Evolutionary conservation across 163 green algal genomes (phyloP).

Genomic region (Scenedesmus sp.): DNA sequence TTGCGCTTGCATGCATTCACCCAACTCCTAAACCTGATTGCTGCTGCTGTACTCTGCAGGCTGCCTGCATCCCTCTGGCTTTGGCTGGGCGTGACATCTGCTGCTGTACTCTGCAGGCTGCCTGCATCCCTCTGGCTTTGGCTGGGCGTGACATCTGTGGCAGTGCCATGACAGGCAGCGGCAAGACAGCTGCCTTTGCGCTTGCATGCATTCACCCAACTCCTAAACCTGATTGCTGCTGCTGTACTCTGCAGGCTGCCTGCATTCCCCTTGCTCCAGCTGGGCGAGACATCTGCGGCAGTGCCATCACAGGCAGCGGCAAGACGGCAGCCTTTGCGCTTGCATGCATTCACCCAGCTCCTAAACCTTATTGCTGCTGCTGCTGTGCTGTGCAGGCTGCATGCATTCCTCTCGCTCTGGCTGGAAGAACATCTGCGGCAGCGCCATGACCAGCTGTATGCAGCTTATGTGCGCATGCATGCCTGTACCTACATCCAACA

Average conservation of each 20-base stretch:
- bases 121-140: too few relatives aligned
- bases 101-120: too few relatives aligned
- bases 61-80: not conserved
- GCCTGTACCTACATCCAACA: too few relatives aligned
- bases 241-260: conserved; percentile 90
- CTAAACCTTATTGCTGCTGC: not conserved
- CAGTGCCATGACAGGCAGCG: too few relatives aligned
- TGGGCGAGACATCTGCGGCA: conserved; percentile 95
- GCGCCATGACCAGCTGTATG: conserved; percentile 91
- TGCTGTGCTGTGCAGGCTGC: conserved; percentile 78
- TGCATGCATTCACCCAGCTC: not conserved
- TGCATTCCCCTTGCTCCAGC: conserved; percentile 93
- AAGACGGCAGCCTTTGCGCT: conserved; percentile 66
- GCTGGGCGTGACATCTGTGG: conserved; percentile 92
- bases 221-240: too few relatives aligned
- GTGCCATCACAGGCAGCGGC: conserved; percentile 91
- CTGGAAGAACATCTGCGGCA: conserved; percentile 95
- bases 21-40: not conserved
- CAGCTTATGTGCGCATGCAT: conserved; percentile 83
- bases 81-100: too few relatives aligned
- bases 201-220: too few relatives aligned
- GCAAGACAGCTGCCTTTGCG: conserved; percentile 92
- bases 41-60: not conserved
- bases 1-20: not conserved
- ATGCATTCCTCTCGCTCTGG: conserved; percentile 93